Base-by-base conservation (phyloP, 495 filamentous ascomycete species). In the Oidiodendron maius region DNA sequence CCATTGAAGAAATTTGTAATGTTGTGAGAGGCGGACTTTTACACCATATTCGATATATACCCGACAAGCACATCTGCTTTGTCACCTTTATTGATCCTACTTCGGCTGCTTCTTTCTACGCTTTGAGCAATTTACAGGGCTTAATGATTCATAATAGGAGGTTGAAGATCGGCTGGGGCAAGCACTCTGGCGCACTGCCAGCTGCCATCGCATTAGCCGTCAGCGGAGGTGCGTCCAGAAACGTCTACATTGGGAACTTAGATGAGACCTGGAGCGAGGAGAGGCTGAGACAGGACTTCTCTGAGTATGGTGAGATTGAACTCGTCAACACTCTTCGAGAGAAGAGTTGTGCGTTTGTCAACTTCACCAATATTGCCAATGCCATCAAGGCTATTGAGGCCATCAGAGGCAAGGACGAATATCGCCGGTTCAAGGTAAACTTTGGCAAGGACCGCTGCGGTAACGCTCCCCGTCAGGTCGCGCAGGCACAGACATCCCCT, bases 61-160 rank as follows among this genome's bases (percentile, higher is more conserved):
- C 93, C 21, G 93, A 98, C 71, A 98, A 98, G 76, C 93, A 98
- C 67, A 98, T 97, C 58, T 98, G 93, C 74, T 98, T 98, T 57
- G 93, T 98, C 32, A 98, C 93, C 2, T 98, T 98, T 70, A 97
- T 98, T 64, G 93, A 98, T 66, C 93, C 93, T 26, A 98, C 94
- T 15, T 93, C 93, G 6, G 94, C 93, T 12, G 93, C 93, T 41
- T 96, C 91, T 3, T 98, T 98, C 72, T 98, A 96, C 63, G 94
- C 93, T 26, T 68, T 98, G 51, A 96, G 90, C 73, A 96, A 96
- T 62, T 72, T 97, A 20, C 93, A 98, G 68, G 93, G 93, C 3
- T 67, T 98, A 49, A 98, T 98, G 93, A 98, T 98, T 58, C 93
- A 98, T 72, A 98, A 98, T 63, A 84, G 93, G 52, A 82, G 93